Evolutionary conservation across 1,139 yeast species (phyloP), one percentile per base, ranked within the genome.

Genomic region (Candida dubliniensis): DNA sequence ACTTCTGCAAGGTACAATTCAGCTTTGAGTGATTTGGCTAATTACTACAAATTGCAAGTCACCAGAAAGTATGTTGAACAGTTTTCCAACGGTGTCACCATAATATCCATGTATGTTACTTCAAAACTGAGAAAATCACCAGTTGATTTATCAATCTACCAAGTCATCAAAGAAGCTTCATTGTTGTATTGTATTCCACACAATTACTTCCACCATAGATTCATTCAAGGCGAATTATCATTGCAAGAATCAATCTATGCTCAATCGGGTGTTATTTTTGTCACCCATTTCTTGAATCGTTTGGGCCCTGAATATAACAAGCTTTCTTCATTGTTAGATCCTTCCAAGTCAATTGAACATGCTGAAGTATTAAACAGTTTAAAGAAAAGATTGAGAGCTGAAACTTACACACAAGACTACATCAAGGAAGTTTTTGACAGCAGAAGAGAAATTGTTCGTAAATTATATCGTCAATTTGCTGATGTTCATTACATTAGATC

Each of bases 231-330:
- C 45, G 84, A 83, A 53, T 78, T 91, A 65, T 90, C 97, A 1
- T 81, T 95, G 57, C 99, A 93, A 68, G 98, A 93, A 69, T 81
- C 93, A 42, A 84, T 91, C 50, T 93, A 93, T 63, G 96, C 98
- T 36, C 98, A 93, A 66, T 86, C 90, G 60, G 96, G 93, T 55
- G 87, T 88, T 43, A 87, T 90, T 49, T 93, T 93, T 60, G 96
- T 89, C 42, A 85, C 96, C 40, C 98, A 93, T 66, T 93, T 93
- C 69, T 79, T 93, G 65, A 93, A 93, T 71, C 80, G 99, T 60
- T 77, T 93, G 59, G 99, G 99, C 26, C 83, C 93, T 1, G 98
- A 91, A 66, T 93, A 87, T 66, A 81, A 77, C 53, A 78, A 89
- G 44, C 76, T 93, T 58, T 67, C 79, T 47, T 71, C 77, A 38